Conservation (phyloP, 805 yeast species). For the Saccharomycopsis schoenii region DNA sequence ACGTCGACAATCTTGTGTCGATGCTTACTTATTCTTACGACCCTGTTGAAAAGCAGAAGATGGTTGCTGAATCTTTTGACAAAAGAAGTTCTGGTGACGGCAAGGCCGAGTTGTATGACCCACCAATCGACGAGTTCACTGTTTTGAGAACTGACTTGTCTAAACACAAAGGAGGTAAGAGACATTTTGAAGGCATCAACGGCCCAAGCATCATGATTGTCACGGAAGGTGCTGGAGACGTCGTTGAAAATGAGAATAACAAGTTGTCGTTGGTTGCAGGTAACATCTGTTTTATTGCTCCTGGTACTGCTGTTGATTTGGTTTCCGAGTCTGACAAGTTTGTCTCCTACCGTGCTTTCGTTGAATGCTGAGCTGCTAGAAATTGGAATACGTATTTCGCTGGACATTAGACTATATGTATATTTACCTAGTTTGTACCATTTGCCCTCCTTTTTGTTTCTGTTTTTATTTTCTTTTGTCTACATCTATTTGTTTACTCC, state of each 20-base stretch:
- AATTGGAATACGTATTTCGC: no score
- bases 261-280: slow-evolving; percentile 44
- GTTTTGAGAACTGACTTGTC: slow-evolving; percentile 75
- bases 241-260: not conserved
- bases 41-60: slow-evolving; percentile 87
- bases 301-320: slow-evolving; percentile 57
- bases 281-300: slow-evolving; percentile 75
- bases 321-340: slow-evolving; percentile 43
- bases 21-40: slow-evolving; percentile 88
- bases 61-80: slow-evolving; percentile 44
- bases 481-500: no score
- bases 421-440: no score
- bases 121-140: slow-evolving; percentile 94
- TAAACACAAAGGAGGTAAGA: slow-evolving; percentile 35
- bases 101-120: slow-evolving; percentile 64
- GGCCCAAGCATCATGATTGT: slow-evolving; percentile 87
- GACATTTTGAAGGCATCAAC: slow-evolving; percentile 48
- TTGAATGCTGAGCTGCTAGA: slow-evolving; percentile 5
- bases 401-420: no score
- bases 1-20: slow-evolving; percentile 77
- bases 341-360: slow-evolving; percentile 81
- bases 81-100: slow-evolving; percentile 57
- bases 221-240: slow-evolving; percentile 68
- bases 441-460: no score
- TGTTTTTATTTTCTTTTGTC: no score